phyloP scores from a whole-genome alignment of 768 basidiomycete genomes.

The Mycena maculata region DNA sequence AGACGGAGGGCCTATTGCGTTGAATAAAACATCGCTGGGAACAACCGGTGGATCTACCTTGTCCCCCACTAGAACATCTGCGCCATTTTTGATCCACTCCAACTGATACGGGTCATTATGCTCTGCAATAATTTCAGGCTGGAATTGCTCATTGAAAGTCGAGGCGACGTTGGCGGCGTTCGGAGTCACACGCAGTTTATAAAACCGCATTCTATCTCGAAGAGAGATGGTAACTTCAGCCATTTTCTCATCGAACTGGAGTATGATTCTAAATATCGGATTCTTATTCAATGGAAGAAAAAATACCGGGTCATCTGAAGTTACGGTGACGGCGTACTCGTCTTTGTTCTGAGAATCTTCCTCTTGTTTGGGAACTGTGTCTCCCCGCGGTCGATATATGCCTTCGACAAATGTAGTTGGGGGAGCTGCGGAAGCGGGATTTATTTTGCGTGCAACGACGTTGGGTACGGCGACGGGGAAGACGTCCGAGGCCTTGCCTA shows the following conservation, averaged over 20 bases:
- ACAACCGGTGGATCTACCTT: slow-evolving; percentile 54
- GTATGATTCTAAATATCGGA: not conserved
- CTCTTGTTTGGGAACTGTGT: slow-evolving; percentile 32
- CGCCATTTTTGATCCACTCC: slow-evolving; percentile 80
- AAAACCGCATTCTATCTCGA: slow-evolving; percentile 87
- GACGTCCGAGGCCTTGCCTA: slow-evolving; percentile 83
- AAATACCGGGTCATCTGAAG: slow-evolving; percentile 75
- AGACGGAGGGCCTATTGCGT: slow-evolving; percentile 71
- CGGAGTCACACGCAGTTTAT: slow-evolving; percentile 81
- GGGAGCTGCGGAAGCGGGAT: slow-evolving; percentile 51
- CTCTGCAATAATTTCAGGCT: slow-evolving; percentile 87
- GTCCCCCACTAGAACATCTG: slow-evolving; percentile 76
- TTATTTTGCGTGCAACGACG: slow-evolving; percentile 78
- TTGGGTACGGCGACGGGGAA: slow-evolving; percentile 74
- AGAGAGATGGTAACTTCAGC: slow-evolving; percentile 76
- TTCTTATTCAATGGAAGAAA: slow-evolving; percentile 1
- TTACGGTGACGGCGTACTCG: slow-evolving; percentile 59
- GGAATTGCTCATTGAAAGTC: slow-evolving; percentile 85
- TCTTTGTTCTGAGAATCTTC: slow-evolving; percentile 48
- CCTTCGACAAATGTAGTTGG: slow-evolving; percentile 57
- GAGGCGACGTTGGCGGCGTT: slow-evolving; percentile 78
- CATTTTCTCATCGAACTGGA: slow-evolving; percentile 82
- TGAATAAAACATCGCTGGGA: slow-evolving; percentile 9
- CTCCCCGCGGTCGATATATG: slow-evolving; percentile 66
- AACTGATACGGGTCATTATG: slow-evolving; percentile 84